Evolutionary conservation across 176 grass and related monocot genomes (phyloP).

Genomic region (Carex kokanica): DNA sequence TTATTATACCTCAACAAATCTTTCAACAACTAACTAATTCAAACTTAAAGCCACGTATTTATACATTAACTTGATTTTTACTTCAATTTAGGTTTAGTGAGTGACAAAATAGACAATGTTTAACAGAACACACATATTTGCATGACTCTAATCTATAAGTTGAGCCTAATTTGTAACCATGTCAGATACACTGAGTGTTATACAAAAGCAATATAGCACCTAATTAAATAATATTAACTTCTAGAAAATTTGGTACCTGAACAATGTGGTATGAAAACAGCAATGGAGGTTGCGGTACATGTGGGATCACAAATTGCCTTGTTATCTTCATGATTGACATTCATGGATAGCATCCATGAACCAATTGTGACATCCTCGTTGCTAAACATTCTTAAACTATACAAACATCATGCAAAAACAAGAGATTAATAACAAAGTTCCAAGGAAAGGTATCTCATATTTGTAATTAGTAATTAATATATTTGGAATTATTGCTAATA

Average conservation of each 20-base stretch:
- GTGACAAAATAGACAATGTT: neutral
- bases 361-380: slow-evolving; percentile 63
- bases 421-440: neutral
- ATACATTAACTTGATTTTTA: neutral
- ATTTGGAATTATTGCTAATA: neutral
- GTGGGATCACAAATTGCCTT: slow-evolving; percentile 37
- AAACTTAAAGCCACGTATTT: neutral
- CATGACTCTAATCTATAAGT: neutral
- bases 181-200: neutral
- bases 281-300: slow-evolving; percentile 40
- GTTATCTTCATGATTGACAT: slow-evolving; percentile 48
- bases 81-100: neutral
- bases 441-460: neutral
- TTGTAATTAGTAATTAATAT: neutral
- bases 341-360: slow-evolving; percentile 58
- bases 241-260: slow-evolving; percentile 28
- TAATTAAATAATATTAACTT: neutral
- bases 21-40: neutral
- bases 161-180: neutral
- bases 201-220: slow-evolving; percentile 3
- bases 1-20: neutral
- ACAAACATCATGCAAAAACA: slow-evolving; percentile 23
- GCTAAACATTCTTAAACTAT: slow-evolving; percentile 93
- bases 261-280: slow-evolving; percentile 40
- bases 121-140: neutral